Evolutionary conservation across 1,284 basidiomycete species (phyloP), one percentile per base, ranked within the genome.

Genomic region (Apiotrichum siamense): DNA sequence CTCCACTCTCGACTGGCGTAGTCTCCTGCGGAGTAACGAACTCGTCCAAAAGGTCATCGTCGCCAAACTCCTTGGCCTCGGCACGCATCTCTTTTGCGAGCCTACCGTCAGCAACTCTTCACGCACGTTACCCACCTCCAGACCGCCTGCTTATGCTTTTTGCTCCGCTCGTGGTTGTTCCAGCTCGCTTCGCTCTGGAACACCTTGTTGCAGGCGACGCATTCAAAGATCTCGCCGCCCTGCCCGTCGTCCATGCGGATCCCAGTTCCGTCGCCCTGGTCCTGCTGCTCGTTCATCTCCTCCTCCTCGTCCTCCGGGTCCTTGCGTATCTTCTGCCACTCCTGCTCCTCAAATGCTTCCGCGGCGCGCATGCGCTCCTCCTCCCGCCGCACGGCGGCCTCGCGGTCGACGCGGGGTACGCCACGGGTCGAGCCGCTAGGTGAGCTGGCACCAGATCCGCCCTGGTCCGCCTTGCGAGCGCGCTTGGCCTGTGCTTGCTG

Each of bases 141-240:
- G 17, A 94, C 83, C 54, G 89, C 87, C 72, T 87, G 90, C 69
- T 89, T 75, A 70, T 99, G 96, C 72, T 94, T 97, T 73, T 88
- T 88, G 73, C 92, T 97, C 60, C 91, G 79, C 72, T 98, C 96
- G 61, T 98, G 96, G 70, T 93, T 97, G 61, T 84, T 80, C 90
- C 93, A 98, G 17, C 91, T 88, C 0, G 90, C 88, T 66, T 97
- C 91, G 60, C 86, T 92, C 64, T 86, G 79, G 73, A 97, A 98
- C 1, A 79, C 80, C 76, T 97, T 97, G 48, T 83, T 80, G 67
- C 96, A 99, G 3, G 87, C 94, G n/a, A 97, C 86, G 65, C 96
- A 99, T 69, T 97, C 92, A 81, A 88, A 93, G 6, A 61, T 54
- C 50, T 67, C 61, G 3, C 60, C 61, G 9, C 64, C 70, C 3